Evolutionary conservation across 106 monocot species (phyloP).

Genomic region (Cymbidium sinense): DNA sequence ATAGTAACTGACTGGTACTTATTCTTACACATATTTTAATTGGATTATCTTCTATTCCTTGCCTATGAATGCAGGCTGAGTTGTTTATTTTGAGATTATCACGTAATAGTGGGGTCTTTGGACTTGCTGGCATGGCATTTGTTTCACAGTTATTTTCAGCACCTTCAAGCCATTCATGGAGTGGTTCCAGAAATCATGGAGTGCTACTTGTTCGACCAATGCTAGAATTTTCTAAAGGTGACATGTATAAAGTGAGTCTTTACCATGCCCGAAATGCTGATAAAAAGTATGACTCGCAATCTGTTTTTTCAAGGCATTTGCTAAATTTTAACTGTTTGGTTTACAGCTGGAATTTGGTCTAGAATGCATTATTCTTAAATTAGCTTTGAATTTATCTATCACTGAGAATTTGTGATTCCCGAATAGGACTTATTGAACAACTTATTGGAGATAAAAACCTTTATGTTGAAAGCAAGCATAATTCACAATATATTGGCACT

Average conservation of each 20-base stretch:
- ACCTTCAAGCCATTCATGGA: constrained; percentile 10
- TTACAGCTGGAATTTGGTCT: not conserved
- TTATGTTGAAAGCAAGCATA: not conserved
- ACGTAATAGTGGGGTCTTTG: constrained; percentile 87
- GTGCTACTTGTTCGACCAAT: constrained; percentile 85
- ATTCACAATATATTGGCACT: no score
- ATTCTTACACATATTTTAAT: not conserved
- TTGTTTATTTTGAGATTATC: constrained; percentile 89
- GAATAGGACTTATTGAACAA: not conserved
- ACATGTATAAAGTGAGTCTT: constrained; percentile 78
- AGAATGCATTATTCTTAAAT: no score
- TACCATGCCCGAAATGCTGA: not conserved
- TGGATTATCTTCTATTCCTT: not conserved
- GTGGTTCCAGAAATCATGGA: constrained; percentile 21
- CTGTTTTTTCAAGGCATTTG: not conserved
- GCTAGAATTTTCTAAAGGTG: constrained; percentile 76
- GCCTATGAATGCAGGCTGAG: constrained; percentile 68
- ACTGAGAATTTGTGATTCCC: not conserved
- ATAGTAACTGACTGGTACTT: not conserved
- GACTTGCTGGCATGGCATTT: constrained; percentile 98
- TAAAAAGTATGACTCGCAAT: not conserved
- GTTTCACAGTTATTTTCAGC: constrained; percentile 71
- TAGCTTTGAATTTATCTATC: not conserved
- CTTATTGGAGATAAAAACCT: not conserved
- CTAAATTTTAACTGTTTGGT: not conserved